Base-by-base conservation (phyloP, 129 eudicot genomes). In the Pittosporum tobira region DNA sequence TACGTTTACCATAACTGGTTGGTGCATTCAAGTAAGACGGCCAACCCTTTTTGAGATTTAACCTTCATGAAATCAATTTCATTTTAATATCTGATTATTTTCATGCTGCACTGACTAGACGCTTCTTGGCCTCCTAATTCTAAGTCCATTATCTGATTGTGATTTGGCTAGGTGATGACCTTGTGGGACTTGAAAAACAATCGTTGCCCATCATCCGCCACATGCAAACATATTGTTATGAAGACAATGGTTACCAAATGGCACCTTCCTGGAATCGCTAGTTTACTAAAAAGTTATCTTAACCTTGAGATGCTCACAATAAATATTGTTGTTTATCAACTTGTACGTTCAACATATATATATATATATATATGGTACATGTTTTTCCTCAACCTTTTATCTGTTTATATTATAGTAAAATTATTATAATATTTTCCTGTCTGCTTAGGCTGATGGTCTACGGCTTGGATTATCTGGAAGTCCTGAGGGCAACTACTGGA, bases 241-340 rank as follows among this genome's bases (percentile, higher is more conserved):
- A 27, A 45, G 66, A 45, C 53, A 18, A 20, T 4, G 24, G 30
- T 61, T 3, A 61, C 66, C 20, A 61, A 61, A 28, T 47, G 55
- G 38, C 66, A 61, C 53, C 55, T 61, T n/a, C 66, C 66, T 28
- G 66, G 66, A 28, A 61, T 61, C 11, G 42, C 66, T 27, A 61
- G 66, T 11, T 61, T 61, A 29, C 30, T 61, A 44, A 48, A 28
- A 61, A 26, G 19, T 61, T 61, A 54, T 31, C 66, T 54, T 11
- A 28, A 46, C 23, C 66, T 61, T 18, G 66, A 61, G 66, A 61
- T 16, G 66, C 66, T 61, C 12, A 29, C 24, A 8, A 61, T 61
- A 18, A 42, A 61, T 30, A 45, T 27, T 27, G 55, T 28, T 55
- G 13, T 31, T 31, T 6, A 16, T 54, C 44, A n/a, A n/a, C n/a